Evolutionary conservation across 441 rosid species (phyloP).

Genomic region (Gossypium lobatum): DNA sequence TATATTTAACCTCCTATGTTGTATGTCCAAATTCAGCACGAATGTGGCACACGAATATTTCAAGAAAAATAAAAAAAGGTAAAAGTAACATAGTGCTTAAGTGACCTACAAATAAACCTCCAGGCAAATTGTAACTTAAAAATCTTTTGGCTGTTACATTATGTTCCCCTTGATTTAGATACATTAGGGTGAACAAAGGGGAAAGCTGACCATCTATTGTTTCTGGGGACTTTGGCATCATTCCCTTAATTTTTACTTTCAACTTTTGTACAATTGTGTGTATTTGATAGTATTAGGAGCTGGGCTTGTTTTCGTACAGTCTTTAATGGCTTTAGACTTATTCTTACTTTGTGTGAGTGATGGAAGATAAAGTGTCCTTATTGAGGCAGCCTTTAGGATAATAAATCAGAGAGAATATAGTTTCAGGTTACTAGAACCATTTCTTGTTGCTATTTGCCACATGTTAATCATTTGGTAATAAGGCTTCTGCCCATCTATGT

Average conservation of each 20-base stretch:
- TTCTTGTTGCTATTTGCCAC: background rate
- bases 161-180: background rate
- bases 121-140: background rate
- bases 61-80: background rate
- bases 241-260: background rate
- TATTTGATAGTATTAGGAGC: background rate
- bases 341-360: background rate
- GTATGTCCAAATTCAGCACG: too few species aligned
- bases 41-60: too few species aligned
- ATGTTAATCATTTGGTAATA: background rate
- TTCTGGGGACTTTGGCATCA: background rate
- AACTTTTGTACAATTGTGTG: background rate
- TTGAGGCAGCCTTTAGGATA: background rate
- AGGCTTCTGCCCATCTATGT: background rate
- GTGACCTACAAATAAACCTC: background rate
- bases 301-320: background rate
- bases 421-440: background rate
- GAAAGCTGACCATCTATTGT: background rate
- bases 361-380: background rate
- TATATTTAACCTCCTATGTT: background rate
- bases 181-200: background rate
- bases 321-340: background rate
- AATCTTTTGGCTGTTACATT: background rate
- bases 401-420: background rate
- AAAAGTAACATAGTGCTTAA: background rate